Base-by-base conservation (phyloP, 176 grass and related monocot genomes). In the Juncus inflexus region DNA sequence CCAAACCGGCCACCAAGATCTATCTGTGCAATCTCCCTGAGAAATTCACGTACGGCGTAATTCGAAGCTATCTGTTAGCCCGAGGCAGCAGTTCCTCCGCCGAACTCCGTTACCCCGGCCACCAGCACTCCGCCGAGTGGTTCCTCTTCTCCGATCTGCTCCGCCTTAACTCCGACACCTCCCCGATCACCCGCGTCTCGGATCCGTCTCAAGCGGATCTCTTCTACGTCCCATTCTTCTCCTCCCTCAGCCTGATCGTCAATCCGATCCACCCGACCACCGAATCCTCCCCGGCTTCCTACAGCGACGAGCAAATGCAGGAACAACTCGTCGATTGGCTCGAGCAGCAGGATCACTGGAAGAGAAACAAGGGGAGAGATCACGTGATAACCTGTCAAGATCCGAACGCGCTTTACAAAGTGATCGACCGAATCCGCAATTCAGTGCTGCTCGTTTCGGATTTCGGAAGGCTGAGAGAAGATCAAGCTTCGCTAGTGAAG, bases 211-310 rank as follows among this genome's bases (percentile, higher is more conserved):
- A 82, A 3, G 92, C 87, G 10, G 87, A 97, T 66, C 83, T 97
- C 85, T 97, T 97, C 74, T 97, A 97, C 61, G 87, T 91, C 38
- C 85, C 92, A 3, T 97, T 91, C 74, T 91, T 97, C 80, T 97
- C 92, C 14, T 91, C 92, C 15, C 80, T 97, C 64, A 97, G 92
- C 79, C 82, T 97, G 52, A 77, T 91, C 16, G 92, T 97, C 62
- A 97, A 97, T 52, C 92, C 92, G 4, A 91, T 91, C 55, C 77
- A 79, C 0, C 55, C 80, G 2, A 35, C 79, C 2, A 59, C 65
- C 0, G 80, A 72, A 7, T 75, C 67, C 7, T 68, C 58, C 37
- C 73, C 65, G 3, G 63, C 59, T 43, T 75, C 60, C 37, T 97
- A 97, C 62, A 91, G 66, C 43, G 87, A 97, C 47, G 87, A 91